Conservation (phyloP, 2,329 filamentous ascomycete species). For the Sarocladium strictum region DNA sequence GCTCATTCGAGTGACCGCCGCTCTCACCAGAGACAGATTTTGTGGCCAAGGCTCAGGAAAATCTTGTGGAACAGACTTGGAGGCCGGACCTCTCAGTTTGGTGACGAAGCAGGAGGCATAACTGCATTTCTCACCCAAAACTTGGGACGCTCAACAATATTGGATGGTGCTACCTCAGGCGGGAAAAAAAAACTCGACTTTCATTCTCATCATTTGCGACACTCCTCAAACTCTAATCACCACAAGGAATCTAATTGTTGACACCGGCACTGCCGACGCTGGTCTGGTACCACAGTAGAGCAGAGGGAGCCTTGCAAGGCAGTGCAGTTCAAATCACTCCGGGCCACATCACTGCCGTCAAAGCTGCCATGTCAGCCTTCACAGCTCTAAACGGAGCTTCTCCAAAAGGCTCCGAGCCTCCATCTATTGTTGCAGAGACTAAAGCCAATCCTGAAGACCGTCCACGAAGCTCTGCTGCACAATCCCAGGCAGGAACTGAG, state of each 20-base stretch:
- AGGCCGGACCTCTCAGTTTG: constrained; percentile 3
- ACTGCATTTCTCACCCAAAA: neutral
- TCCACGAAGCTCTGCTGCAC: constrained; percentile 20
- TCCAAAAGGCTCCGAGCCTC: constrained; percentile 34
- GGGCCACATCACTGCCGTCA: neutral
- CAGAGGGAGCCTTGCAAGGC: neutral
- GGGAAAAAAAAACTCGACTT: neutral
- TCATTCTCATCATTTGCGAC: neutral
- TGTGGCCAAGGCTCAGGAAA: neutral
- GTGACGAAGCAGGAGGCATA: neutral
- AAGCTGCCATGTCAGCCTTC: constrained; percentile 40
- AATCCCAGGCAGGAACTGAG: constrained; percentile 15
- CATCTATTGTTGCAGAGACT: constrained; percentile 23
- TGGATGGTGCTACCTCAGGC: neutral
- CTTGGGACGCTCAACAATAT: neutral
- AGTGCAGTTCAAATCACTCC: neutral
- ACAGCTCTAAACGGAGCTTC: constrained; percentile 46
- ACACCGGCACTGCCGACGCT: neutral
- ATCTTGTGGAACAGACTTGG: neutral
- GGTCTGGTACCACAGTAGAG: constrained; percentile 1
- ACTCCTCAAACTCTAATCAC: neutral
- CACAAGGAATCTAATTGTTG: neutral
- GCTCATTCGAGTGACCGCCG: no score
- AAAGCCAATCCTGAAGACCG: constrained; percentile 28
- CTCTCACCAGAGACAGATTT: neutral